Evolutionary conservation across 169 alveolate species (phyloP), one percentile per base, ranked within the genome.

Genomic region (Plasmodium fragile): DNA sequence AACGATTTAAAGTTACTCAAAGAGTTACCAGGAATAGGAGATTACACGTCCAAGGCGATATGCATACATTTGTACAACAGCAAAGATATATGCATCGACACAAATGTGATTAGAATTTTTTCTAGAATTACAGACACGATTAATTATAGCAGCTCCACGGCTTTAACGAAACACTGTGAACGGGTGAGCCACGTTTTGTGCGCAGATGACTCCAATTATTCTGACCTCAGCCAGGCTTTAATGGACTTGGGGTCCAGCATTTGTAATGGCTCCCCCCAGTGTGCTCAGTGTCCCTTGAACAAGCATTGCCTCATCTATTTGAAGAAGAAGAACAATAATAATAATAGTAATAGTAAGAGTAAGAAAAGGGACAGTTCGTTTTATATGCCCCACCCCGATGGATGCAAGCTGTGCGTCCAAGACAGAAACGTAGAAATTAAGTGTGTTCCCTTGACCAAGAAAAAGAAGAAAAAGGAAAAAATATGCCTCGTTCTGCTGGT

Each of bases 231-330:
- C 59, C 95, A 95, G 79, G 97, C 97, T 5, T 43, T 93, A 7
- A 95, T 95, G 91, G 97, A 95, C 78, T 81, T 95, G 41, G 97
- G 97, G 28, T 95, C 97, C 22, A 92, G 95, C 65, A 41, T 95
- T 30, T 95, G 97, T 90, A 82, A 72, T 70, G 78, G 78, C 28
- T 30, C 92, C 32, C 97, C 97, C 28, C 82, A 92, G 22, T 95
- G 97, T 65, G 25, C 18, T 43, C 41, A 55, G 34, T 95, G 97
- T 72, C 97, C 97, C 18, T 16, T 87, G 34, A 87, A 78, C 80
- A 87, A 87, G 34, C 70, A 87, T 34, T 87, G 93, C 30, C 85
- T 87, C 45, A 87, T 87, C 43, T 59, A 87, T 87, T 87, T 75
- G 69, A 87, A 87, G 65, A 36, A 18, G 65, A 87, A 41, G 41